Evolutionary conservation across 2,329 filamentous ascomycete genomes (phyloP).

Genomic region (Biscogniauxia mediterranea): DNA sequence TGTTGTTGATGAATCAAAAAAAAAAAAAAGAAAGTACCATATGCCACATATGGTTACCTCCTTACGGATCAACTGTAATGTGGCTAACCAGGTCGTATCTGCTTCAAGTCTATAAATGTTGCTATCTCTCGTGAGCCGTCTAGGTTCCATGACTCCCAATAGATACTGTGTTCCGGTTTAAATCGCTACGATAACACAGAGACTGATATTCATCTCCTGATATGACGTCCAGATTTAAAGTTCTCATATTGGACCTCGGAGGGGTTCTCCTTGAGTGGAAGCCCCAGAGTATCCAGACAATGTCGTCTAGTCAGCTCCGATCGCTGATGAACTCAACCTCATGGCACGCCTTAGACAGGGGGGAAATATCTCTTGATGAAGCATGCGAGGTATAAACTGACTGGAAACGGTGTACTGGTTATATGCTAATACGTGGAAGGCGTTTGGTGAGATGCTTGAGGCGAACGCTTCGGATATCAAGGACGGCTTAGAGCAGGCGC

Average conservation of each 20-base stretch:
- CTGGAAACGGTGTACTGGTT: neutral
- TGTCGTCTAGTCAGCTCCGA: conserved; percentile 12
- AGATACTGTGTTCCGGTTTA: no score
- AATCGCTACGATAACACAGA: no score
- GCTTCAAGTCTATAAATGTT: no score
- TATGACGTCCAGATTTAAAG: conserved; percentile 13
- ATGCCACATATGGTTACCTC: no score
- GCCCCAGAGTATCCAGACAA: conserved; percentile 1
- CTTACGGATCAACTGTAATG: no score
- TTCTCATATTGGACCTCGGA: conserved; percentile 21
- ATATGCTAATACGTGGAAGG: neutral
- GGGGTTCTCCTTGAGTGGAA: conserved; percentile 22
- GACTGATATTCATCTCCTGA: no score
- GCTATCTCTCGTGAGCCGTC: no score
- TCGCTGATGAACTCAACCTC: conserved; percentile 17
- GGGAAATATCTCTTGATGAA: conserved; percentile 9
- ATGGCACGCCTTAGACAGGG: conserved; percentile 20
- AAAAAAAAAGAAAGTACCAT: no score
- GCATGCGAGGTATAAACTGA: conserved; percentile 10
- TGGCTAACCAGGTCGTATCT: no score
- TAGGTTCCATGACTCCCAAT: no score
- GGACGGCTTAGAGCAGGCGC: conserved; percentile 7
- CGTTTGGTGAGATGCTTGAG: conserved; percentile 5
- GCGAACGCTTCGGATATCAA: conserved; percentile 8
- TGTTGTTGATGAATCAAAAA: no score